These are phyloP conservation scores for Erodium chrysanthum DNA, from an alignment of 441 rosid genomes.

Conservation along the genomic window DNA sequence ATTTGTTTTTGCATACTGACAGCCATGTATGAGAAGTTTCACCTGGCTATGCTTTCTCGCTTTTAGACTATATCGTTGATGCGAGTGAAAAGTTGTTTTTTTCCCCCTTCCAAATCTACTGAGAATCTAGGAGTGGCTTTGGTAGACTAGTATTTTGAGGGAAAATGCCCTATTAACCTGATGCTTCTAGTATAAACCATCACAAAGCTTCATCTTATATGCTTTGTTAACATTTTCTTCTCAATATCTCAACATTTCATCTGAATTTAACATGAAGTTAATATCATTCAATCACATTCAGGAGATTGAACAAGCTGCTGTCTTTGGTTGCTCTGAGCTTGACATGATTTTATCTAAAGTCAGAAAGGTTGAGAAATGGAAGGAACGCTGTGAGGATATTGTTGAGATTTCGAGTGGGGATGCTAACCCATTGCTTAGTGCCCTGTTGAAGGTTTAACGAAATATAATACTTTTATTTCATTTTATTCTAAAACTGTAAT, in stretches of 20 bases:
- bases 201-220: neutral
- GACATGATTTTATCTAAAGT: slow-evolving; percentile 40
- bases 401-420: slow-evolving; percentile 29
- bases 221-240: neutral
- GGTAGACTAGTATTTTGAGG: slow-evolving; percentile 5
- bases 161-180: neutral
- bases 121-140: slow-evolving; percentile 7
- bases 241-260: neutral
- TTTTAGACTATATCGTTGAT: neutral
- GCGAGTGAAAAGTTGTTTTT: neutral
- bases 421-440: slow-evolving; percentile 25
- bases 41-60: neutral
- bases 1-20: neutral
- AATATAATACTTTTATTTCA: neutral
- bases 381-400: slow-evolving; percentile 26
- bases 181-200: neutral
- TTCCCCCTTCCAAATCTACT: neutral
- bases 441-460: slow-evolving; percentile 41
- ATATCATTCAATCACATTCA: slow-evolving; percentile 20
- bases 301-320: slow-evolving; percentile 42
- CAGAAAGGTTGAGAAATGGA: slow-evolving; percentile 56
- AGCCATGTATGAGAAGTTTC: neutral
- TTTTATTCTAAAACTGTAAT: slow-evolving; percentile 2
- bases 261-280: neutral
- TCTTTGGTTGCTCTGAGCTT: slow-evolving; percentile 47